phyloP scores from a whole-genome alignment of 768 basidiomycete species.

The Termitomyces sp. region DNA sequence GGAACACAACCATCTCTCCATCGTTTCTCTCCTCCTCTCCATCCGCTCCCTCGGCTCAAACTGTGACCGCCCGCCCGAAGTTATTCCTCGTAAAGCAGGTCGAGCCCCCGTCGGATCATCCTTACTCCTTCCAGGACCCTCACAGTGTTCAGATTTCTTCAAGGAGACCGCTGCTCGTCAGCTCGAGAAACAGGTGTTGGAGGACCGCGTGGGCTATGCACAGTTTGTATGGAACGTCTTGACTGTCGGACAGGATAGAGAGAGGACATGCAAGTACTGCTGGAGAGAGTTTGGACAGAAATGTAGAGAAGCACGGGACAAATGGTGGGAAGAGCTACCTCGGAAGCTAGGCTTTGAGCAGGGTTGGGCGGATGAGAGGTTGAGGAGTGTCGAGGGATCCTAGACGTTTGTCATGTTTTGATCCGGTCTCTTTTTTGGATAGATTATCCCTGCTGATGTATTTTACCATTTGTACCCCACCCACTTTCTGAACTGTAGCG shows the following conservation, averaged over 20 bases:
- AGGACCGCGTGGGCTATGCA: constrained; percentile 8
- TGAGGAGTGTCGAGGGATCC: neutral
- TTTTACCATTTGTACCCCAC: neutral
- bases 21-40: constrained; percentile 2
- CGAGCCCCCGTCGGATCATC: constrained; percentile 8
- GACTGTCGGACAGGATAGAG: neutral
- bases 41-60: constrained; percentile 5
- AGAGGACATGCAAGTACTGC: constrained; percentile 6
- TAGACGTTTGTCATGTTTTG: neutral
- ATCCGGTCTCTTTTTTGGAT: neutral
- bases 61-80: neutral
- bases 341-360: neutral
- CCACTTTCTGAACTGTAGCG: neutral
- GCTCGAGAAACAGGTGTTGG: constrained; percentile 6
- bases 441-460: neutral
- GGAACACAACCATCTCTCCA: constrained; percentile 4
- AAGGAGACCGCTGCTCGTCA: constrained; percentile 1
- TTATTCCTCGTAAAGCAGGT: constrained; percentile 1
- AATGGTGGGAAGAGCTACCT: constrained; percentile 9
- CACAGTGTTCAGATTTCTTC: neutral
- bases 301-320: neutral
- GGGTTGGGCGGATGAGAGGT: constrained; percentile 3
- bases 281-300: constrained; percentile 2
- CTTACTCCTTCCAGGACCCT: neutral
- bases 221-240: constrained; percentile 1